Base-by-base conservation (phyloP, 805 yeast genomes). In the Wickerhamomyces queroliae region DNA sequence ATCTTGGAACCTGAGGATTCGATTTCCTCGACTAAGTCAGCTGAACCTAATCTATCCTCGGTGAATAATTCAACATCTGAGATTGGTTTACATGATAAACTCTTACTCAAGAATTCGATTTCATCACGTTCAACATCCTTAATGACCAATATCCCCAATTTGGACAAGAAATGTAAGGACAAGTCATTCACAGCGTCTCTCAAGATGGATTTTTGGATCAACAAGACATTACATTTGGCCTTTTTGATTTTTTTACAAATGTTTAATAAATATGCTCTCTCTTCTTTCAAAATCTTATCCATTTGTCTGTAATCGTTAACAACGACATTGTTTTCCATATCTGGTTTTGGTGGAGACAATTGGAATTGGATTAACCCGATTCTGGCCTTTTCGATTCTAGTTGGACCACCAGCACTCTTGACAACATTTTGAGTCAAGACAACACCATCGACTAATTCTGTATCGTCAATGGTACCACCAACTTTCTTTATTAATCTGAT, bases 71-170 rank as follows among this genome's bases (percentile, higher is more conserved):
- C 99, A 50, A 90, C 74, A 56, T 93, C 99, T 8, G 99, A 96
- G 52, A 93, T 85, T 42, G 98, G 98, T 57, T 84, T 87, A 66
- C 98, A 90, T 4, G 96, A 96, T 37, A 89, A 70, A 48, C 95
- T 80, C 48, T 69, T 70, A 44, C 80, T 70, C 54, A 93, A 76
- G 58, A 93, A 93, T 62, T 93, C 99, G 47, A 93, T 76, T 63
- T 93, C 99, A 48, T 93, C 99, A 62, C 95, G 98, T 64, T 93
- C 99, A 49, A 93, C 85, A 62, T 93, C 99, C 66, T 83, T 91
- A 39, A 93, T 83, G 31, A 90, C 98, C 85, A 93, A 69, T 49
- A 93, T 93, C 52, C 89, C 89, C 57, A 93, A 74, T 63, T 91
- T 93, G 41, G 97, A 78, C 56, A 93, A 69, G 70, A 93, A 93